A percentile compares a stretch with the other conserved stretches of the same genome.
Evolutionary conservation across 2,329 filamentous ascomycete genomes (phyloP).

Genomic region (Phialocephala subalpina): DNA sequence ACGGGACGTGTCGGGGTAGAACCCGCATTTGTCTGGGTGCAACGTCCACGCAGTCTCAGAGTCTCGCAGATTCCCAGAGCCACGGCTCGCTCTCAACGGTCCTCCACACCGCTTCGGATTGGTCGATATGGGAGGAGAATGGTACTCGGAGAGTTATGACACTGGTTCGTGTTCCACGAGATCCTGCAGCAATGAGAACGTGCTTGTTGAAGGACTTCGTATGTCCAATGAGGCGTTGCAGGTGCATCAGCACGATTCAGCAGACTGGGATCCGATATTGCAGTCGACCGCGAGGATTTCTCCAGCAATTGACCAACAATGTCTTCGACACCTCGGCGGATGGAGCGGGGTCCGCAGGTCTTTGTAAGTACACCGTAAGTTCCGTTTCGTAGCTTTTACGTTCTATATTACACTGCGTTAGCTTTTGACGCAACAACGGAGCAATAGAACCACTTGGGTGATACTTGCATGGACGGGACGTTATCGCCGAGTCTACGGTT

Average conservation of each 20-base stretch:
- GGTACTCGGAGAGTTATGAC: background rate
- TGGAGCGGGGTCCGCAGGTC: background rate
- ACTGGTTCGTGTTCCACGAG: background rate
- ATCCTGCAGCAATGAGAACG: background rate
- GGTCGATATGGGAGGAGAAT: background rate
- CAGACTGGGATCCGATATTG: background rate
- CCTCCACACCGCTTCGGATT: background rate
- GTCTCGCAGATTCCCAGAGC: slow-evolving; percentile 2
- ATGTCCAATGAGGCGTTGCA: background rate
- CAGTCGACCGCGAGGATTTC: background rate
- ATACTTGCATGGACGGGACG: background rate
- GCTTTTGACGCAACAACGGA: slow-evolving; percentile 1
- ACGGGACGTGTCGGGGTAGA: slow-evolving; percentile 5
- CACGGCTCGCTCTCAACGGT: background rate
- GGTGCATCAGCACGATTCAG: background rate
- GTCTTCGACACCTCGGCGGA: background rate
- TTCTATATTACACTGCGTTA: background rate
- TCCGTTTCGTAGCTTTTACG: background rate
- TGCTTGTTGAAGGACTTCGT: background rate
- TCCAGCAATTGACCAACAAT: background rate
- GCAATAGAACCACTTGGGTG: background rate
- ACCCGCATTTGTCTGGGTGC: slow-evolving; percentile 5
- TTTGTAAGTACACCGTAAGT: background rate
- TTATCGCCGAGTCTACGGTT: background rate
- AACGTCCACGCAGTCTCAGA: background rate